Evolutionary conservation across 176 grass and related monocot species (phyloP).

Genomic region (Cenchrus purpureus): DNA sequence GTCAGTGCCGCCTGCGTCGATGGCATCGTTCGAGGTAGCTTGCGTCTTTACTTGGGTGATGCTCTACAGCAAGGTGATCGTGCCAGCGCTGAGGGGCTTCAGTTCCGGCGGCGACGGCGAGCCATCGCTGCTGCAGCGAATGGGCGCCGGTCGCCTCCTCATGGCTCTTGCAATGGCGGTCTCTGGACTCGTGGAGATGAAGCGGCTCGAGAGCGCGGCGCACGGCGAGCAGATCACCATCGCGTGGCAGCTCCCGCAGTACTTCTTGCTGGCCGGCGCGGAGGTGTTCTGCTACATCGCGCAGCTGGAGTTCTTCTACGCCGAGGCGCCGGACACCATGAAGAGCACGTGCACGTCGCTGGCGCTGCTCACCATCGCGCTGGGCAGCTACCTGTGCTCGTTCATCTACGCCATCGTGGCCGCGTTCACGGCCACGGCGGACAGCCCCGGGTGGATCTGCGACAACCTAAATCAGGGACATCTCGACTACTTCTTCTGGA

Average conservation of each 20-base stretch:
- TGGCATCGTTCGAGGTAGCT: conserved; percentile 63
- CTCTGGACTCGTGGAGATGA: conserved; percentile 59
- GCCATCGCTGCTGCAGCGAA: conserved; percentile 69
- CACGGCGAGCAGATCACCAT: conserved; percentile 50
- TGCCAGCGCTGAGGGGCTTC: conserved; percentile 37
- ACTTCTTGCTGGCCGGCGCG: conserved; percentile 58
- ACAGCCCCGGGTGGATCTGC: conserved; percentile 58
- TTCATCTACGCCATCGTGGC: conserved; percentile 51
- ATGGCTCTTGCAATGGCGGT: conserved; percentile 61
- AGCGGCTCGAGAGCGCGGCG: conserved; percentile 42
- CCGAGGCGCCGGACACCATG: conserved; percentile 81
- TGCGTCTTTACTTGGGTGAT: conserved; percentile 69
- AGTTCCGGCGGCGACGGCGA: conserved; percentile 3
- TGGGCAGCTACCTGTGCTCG: conserved; percentile 80
- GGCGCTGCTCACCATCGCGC: conserved; percentile 65
- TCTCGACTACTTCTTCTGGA: conserved; percentile 74
- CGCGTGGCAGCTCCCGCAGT: conserved; percentile 74
- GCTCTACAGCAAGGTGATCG: conserved; percentile 63
- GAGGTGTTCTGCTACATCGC: conserved; percentile 82
- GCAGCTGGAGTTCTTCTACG: conserved; percentile 91
- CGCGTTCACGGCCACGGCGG: conserved; percentile 42
- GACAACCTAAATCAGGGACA: conserved; percentile 65
- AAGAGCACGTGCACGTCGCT: conserved; percentile 85
- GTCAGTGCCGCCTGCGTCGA: conserved; percentile 59
- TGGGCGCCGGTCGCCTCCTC: conserved; percentile 66